phyloP scores from a whole-genome alignment of 108 stramenopile species.

The Cyclotella baltica region DNA sequence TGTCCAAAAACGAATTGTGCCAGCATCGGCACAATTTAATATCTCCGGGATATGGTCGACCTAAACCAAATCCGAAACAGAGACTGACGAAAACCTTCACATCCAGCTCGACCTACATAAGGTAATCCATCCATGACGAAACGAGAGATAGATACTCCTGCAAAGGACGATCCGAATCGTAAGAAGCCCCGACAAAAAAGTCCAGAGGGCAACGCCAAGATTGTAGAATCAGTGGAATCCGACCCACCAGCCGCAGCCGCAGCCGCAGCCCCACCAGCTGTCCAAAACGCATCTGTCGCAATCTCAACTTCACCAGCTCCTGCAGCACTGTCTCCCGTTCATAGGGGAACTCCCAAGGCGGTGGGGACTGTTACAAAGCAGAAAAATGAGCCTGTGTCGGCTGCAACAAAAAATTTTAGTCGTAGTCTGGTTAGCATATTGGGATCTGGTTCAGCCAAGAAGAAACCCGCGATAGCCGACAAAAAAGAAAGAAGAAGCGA shows the following conservation, averaged over 20 bases:
- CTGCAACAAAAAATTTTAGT: neutral
- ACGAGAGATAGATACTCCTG: constrained; percentile 12
- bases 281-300: neutral
- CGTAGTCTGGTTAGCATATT: neutral
- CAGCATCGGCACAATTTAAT: too few relatives aligned
- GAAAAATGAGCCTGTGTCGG: neutral
- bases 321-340: neutral
- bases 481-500: neutral
- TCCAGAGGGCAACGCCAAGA: neutral
- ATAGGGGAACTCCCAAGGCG: neutral
- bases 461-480: neutral
- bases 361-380: neutral
- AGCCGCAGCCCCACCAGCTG: neutral
- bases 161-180: constrained; percentile 17
- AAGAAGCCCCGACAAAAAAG: neutral
- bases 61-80: neutral
- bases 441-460: neutral
- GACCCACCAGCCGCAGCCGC: neutral
- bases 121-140: constrained; percentile 5
- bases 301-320: neutral
- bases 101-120: too few relatives aligned
- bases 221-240: neutral
- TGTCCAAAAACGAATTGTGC: too few relatives aligned
- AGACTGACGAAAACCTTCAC: too few relatives aligned
- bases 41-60: too few relatives aligned